A percentile compares a stretch with the other conserved stretches of the same genome.
Conservation (phyloP, 345 rosid genomes). For the Citrus sp. region DNA sequence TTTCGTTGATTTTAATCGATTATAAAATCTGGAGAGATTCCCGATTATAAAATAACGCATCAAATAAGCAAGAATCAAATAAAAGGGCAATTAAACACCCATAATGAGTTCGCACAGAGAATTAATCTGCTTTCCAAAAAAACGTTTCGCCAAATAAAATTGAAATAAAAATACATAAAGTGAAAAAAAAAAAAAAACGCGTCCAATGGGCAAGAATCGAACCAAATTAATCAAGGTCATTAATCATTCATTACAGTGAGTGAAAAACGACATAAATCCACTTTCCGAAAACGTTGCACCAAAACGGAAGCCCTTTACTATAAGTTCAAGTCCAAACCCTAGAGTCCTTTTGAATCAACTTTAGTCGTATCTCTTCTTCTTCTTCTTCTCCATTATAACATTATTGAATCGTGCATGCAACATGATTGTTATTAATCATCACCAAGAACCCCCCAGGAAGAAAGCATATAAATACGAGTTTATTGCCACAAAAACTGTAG, state of each 20-base stretch:
- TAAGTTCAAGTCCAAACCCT: not conserved
- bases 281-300: not conserved
- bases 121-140: not conserved
- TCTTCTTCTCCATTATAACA: not conserved
- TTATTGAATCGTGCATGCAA: not conserved
- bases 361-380: not conserved
- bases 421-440: not conserved
- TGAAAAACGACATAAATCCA: not conserved
- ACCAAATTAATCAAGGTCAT: not conserved
- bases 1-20: not conserved
- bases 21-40: not conserved
- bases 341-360: not conserved
- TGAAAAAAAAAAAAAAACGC: not conserved
- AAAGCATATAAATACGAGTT: slow-evolving; percentile 30
- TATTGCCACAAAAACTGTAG: slow-evolving; percentile 30
- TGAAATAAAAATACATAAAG: too few relatives aligned
- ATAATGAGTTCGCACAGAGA: not conserved
- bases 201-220: not conserved
- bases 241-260: not conserved
- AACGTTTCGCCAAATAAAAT: too few relatives aligned
- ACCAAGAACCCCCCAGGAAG: slow-evolving; percentile 8
- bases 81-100: not conserved
- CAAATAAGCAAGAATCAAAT: not conserved
- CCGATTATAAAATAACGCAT: not conserved
- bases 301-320: not conserved